Percentiles rank a stretch among this genome's conserved stretches.
These are phyloP conservation scores for Kodamaea sp. DNA, from an alignment of 1,139 yeast species.

Conservation along the genomic window DNA sequence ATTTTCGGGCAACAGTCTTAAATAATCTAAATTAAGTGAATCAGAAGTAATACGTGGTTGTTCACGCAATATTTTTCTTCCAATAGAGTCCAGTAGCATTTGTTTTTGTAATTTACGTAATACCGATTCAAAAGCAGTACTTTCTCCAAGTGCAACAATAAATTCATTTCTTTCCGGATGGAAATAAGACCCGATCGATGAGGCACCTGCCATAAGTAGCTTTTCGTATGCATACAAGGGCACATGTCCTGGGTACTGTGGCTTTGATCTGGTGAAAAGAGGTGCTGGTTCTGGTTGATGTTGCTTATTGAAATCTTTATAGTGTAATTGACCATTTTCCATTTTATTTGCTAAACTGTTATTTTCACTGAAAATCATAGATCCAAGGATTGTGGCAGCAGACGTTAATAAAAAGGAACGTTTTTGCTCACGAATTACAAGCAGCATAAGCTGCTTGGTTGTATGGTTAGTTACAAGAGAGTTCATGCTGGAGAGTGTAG, in stretches of 20 bases:
- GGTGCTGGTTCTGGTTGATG: slow-evolving; percentile 29
- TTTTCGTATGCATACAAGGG: slow-evolving; percentile 69
- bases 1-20: slow-evolving; percentile 60
- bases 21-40: slow-evolving; percentile 59
- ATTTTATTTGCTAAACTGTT: slow-evolving; percentile 55
- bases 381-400: slow-evolving; percentile 17
- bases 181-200: slow-evolving; percentile 77
- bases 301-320: slow-evolving; percentile 32
- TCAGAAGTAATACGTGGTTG: slow-evolving; percentile 80
- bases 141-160: slow-evolving; percentile 93
- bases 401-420: slow-evolving; percentile 13
- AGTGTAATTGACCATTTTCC: slow-evolving; percentile 53
- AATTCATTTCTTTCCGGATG: slow-evolving; percentile 80
- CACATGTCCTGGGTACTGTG: slow-evolving; percentile 75
- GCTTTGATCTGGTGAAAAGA: slow-evolving; percentile 37
- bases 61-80: slow-evolving; percentile 73
- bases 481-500: not conserved
- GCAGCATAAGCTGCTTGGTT: too few relatives aligned
- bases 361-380: slow-evolving; percentile 40
- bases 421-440: too few relatives aligned
- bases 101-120: slow-evolving; percentile 58
- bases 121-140: slow-evolving; percentile 74
- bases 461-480: too few relatives aligned
- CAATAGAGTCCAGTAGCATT: slow-evolving; percentile 74
- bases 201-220: slow-evolving; percentile 59